Evolutionary conservation across 139 green algal genomes (phyloP).

Genomic region (Haematococcus lacustris): DNA sequence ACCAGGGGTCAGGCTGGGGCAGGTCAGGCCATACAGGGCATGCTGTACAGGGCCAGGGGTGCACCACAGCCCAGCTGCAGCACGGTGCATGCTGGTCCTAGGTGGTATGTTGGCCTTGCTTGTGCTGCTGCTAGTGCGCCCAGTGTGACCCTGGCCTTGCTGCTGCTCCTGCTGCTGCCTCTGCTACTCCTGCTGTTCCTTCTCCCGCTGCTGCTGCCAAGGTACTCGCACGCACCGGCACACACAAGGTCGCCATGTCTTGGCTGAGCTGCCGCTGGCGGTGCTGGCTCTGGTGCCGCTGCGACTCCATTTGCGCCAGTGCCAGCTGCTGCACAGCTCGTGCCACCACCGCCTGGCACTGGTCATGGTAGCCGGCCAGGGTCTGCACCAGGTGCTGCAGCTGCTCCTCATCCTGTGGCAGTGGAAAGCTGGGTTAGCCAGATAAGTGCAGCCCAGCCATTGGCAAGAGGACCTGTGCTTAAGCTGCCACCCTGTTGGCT

Average conservation of each 20-base stretch:
- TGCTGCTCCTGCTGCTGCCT: neutral
- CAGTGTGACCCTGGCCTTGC: neutral
- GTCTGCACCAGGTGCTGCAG: neutral
- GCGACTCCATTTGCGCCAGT: neutral
- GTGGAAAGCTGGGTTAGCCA: neutral
- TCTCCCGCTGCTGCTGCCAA: neutral
- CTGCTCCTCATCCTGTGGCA: slow-evolving; percentile 4
- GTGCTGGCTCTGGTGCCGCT: too few relatives aligned
- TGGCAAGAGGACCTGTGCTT: neutral
- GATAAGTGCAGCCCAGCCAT: neutral
- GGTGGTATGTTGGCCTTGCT: too few relatives aligned
- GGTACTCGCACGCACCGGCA: neutral
- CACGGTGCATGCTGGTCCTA: too few relatives aligned
- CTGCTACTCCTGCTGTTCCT: neutral
- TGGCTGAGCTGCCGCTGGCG: too few relatives aligned
- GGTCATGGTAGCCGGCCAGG: slow-evolving; percentile 2
- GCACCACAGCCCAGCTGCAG: too few relatives aligned
- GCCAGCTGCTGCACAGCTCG: neutral
- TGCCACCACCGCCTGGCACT: slow-evolving; percentile 6
- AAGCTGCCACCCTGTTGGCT: neutral
- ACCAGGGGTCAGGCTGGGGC: too few relatives aligned
- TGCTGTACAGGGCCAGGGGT: too few relatives aligned
- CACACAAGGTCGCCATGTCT: neutral
- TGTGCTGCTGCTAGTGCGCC: too few relatives aligned
- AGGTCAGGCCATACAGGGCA: too few relatives aligned